Evolutionary conservation across 805 yeast species (phyloP).

Genomic region (Naumovozyma baii): DNA sequence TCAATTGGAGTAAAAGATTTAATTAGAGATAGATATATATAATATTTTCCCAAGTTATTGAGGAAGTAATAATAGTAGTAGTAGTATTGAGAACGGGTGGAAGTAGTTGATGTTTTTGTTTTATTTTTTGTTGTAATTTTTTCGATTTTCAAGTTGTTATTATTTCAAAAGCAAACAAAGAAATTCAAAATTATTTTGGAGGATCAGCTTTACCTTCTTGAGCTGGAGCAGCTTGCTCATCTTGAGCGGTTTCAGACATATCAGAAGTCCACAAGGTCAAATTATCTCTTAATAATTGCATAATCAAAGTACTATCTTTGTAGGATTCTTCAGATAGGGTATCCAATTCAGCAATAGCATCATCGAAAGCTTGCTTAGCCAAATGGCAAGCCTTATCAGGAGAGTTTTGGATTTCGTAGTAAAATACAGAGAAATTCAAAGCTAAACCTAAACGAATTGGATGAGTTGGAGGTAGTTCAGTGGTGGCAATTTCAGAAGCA

Average conservation of each 20-base stretch:
- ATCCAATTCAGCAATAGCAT: constrained; percentile 95
- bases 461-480: constrained; percentile 92
- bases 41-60: too few species aligned
- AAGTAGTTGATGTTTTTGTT: too few species aligned
- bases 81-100: too few species aligned
- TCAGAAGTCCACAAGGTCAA: constrained; percentile 93
- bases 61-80: too few species aligned
- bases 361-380: constrained; percentile 97
- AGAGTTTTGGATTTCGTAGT: constrained; percentile 92
- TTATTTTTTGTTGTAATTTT: too few species aligned
- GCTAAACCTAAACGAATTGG: constrained; percentile 96
- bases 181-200: constrained; percentile 11
- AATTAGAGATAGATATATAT: too few species aligned
- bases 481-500: constrained; percentile 90
- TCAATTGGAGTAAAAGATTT: too few species aligned
- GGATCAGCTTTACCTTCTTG: constrained; percentile 6
- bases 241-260: constrained; percentile 68
- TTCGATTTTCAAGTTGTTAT: too few species aligned
- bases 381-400: constrained; percentile 97
- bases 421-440: constrained; percentile 90
- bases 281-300: constrained; percentile 96
- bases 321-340: constrained; percentile 92
- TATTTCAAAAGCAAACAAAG: background rate
- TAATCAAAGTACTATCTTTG: constrained; percentile 93
- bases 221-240: constrained; percentile 29